phyloP scores from a whole-genome alignment of 148 eudicot genomes.

The Rhododendron griersonianum region DNA sequence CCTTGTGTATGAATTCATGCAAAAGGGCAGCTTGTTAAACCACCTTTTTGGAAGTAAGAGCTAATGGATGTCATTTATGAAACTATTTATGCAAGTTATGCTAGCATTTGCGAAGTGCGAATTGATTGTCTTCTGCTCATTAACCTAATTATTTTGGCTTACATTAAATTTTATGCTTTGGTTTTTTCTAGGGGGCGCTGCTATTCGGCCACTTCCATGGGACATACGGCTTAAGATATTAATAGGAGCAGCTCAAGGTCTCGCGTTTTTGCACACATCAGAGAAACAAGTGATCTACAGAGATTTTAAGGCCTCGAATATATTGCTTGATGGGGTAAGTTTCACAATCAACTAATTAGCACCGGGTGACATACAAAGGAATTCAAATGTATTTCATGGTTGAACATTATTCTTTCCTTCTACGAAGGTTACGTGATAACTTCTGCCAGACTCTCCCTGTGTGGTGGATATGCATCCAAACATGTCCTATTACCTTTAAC shows the following conservation, averaged over 20 bases:
- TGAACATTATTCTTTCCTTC: background rate
- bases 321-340: slow-evolving; percentile 73
- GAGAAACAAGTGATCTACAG: slow-evolving; percentile 63
- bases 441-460: background rate
- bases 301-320: slow-evolving; percentile 80
- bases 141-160: background rate
- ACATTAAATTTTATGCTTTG: background rate
- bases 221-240: slow-evolving; percentile 58
- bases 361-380: background rate
- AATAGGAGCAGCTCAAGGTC: slow-evolving; percentile 80
- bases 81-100: background rate
- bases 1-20: slow-evolving; percentile 80
- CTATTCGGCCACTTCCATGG: slow-evolving; percentile 85
- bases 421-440: background rate
- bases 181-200: slow-evolving; percentile 45
- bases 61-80: background rate
- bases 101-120: background rate
- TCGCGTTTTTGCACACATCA: slow-evolving; percentile 62
- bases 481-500: background rate
- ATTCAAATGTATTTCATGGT: slow-evolving; percentile 1
- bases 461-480: background rate
- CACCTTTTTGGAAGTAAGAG: slow-evolving; percentile 81
- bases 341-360: background rate
- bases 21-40: slow-evolving; percentile 75
- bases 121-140: background rate